Conservation (phyloP, 768 basidiomycete species). For the Russula olivacea region DNA sequence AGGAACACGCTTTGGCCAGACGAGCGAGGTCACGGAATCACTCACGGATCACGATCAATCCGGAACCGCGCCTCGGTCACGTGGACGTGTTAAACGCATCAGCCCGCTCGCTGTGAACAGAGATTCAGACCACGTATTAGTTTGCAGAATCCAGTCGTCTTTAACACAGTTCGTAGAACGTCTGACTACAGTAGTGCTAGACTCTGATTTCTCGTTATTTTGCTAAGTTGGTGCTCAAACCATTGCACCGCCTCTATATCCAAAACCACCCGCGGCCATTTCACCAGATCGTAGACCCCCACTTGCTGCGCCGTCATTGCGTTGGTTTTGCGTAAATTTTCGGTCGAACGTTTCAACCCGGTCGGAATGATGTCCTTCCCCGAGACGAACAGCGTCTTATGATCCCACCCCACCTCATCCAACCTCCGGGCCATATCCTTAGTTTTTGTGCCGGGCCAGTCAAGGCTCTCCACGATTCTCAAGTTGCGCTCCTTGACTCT, state of each 20-base stretch:
- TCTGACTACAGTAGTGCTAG: background rate
- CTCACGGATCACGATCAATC: background rate
- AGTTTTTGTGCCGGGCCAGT: constrained; percentile 72
- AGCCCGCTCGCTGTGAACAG: no score
- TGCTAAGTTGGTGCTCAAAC: constrained; percentile 59
- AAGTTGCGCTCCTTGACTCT: constrained; percentile 72
- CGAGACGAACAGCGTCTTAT: constrained; percentile 70
- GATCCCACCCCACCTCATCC: constrained; percentile 53
- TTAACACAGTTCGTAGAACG: background rate
- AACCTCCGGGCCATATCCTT: constrained; percentile 58
- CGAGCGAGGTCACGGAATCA: no score
- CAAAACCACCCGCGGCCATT: constrained; percentile 75
- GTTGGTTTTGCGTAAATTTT: constrained; percentile 67
- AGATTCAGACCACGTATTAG: no score
- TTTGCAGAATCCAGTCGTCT: no score
- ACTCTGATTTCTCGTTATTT: constrained; percentile 24
- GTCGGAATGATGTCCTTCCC: constrained; percentile 51
- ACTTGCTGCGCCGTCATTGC: constrained; percentile 59
- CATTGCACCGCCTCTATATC: constrained; percentile 79
- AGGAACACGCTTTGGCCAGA: background rate
- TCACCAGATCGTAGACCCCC: constrained; percentile 76
- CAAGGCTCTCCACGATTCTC: constrained; percentile 66
- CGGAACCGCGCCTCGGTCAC: constrained; percentile 10
- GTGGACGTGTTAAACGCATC: constrained; percentile 25
- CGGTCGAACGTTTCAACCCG: constrained; percentile 53